Evolutionary conservation across 768 basidiomycete species (phyloP).

Genomic region (Candolleomyces efflorescens): DNA sequence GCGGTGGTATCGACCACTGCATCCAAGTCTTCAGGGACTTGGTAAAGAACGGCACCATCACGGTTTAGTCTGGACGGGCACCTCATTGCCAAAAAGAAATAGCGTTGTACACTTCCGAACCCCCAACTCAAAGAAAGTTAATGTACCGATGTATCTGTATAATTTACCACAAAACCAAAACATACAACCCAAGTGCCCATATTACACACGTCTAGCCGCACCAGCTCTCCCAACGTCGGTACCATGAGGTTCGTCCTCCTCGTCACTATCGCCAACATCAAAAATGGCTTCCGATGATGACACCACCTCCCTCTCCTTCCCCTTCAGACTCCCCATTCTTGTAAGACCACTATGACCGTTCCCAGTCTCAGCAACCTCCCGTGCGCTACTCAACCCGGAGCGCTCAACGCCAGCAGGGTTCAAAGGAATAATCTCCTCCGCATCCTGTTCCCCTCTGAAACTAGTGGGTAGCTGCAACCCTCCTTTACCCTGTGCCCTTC

Average conservation of each 20-base stretch:
- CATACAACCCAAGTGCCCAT: too few relatives aligned
- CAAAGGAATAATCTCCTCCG: constrained; percentile 77
- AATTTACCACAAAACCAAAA: too few relatives aligned
- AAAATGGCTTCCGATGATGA: constrained; percentile 38
- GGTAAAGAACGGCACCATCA: constrained; percentile 9
- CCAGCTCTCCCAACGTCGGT: neutral
- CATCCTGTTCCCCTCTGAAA: constrained; percentile 15
- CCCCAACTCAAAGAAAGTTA: too few relatives aligned
- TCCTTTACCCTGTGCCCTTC: constrained; percentile 27
- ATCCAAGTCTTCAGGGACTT: constrained; percentile 10
- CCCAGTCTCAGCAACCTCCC: constrained; percentile 34
- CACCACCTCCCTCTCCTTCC: constrained; percentile 39
- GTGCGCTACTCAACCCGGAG: constrained; percentile 23
- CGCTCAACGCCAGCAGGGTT: constrained; percentile 24
- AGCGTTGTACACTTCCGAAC: too few relatives aligned
- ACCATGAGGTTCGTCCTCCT: constrained; percentile 26
- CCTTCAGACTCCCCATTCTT: constrained; percentile 36
- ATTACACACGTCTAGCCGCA: neutral
- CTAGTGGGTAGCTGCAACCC: constrained; percentile 36
- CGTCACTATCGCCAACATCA: constrained; percentile 56
- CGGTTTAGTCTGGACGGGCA: too few relatives aligned
- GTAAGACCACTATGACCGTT: constrained; percentile 28
- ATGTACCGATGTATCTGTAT: too few relatives aligned
- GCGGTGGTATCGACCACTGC: constrained; percentile 3
- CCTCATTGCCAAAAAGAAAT: too few relatives aligned